Evolutionary conservation across 768 basidiomycete genomes (phyloP).

Genomic region (Lentinula guzmanii): DNA sequence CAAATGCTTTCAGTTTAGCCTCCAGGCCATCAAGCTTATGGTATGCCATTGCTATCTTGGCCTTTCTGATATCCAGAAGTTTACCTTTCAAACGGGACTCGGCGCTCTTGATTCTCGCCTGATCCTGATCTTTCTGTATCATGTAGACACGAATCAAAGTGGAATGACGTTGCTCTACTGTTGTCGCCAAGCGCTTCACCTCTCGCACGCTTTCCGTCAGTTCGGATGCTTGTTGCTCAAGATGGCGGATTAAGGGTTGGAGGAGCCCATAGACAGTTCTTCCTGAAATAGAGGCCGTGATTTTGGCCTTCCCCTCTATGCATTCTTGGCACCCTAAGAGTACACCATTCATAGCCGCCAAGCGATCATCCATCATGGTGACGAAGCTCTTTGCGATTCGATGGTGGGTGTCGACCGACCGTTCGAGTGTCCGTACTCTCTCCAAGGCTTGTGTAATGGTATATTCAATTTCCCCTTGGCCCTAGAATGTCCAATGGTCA

Average conservation of each 20-base stretch:
- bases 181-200: not conserved
- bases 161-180: not conserved
- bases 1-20: not conserved
- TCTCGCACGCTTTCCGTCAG: not conserved
- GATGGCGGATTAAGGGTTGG: not conserved
- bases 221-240: not conserved
- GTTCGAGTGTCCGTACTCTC: not conserved
- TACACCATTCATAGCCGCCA: not conserved
- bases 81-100: not conserved
- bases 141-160: not conserved
- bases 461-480: not conserved
- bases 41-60: not conserved
- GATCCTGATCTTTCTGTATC: not conserved
- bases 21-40: not conserved
- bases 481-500: not conserved
- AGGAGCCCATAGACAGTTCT: not conserved
- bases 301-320: not conserved
- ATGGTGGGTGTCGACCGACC: not conserved
- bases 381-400: not conserved
- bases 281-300: not conserved
- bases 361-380: not conserved
- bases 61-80: not conserved
- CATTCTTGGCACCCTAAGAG: not conserved
- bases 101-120: not conserved
- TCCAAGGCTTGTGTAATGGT: not conserved